Evolutionary conservation across 768 basidiomycete genomes (phyloP).

Genomic region (Pulveroboletus sp.): DNA sequence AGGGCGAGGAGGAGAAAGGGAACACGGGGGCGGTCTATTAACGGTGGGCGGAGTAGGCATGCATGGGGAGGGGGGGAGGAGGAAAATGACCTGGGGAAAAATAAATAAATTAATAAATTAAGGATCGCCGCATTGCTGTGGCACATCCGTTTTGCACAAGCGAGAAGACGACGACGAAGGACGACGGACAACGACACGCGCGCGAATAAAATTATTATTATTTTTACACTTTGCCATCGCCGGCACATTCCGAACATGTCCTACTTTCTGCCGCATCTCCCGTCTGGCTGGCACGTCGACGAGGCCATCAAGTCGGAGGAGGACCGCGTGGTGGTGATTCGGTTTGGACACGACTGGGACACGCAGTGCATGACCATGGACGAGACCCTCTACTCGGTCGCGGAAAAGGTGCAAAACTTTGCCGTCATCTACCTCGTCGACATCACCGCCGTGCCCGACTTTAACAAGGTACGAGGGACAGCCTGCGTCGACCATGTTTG

Average conservation of each 20-base stretch:
- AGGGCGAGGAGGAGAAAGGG: too few species aligned
- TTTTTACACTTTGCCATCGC: not conserved
- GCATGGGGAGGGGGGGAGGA: constrained; percentile 12
- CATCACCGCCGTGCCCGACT: constrained; percentile 96
- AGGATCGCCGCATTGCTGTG: too few species aligned
- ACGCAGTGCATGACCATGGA: constrained; percentile 98
- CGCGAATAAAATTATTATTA: not conserved
- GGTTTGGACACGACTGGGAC: constrained; percentile 95
- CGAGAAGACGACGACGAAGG: too few species aligned
- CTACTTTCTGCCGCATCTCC: constrained; percentile 85
- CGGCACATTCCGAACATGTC: constrained; percentile 63
- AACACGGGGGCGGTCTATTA: constrained; percentile 18
- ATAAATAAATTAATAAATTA: constrained; percentile 28
- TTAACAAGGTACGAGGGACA: constrained; percentile 99
- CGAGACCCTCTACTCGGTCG: constrained; percentile 88
- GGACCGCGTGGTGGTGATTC: constrained; percentile 89
- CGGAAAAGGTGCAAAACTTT: constrained; percentile 98
- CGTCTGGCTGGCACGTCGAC: constrained; percentile 97
- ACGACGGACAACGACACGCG: too few species aligned
- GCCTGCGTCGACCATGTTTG: too few species aligned
- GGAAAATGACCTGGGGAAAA: constrained; percentile 12
- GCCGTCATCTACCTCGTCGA: constrained; percentile 95
- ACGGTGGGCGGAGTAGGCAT: constrained; percentile 25
- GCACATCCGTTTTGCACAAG: too few species aligned
- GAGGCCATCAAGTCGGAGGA: constrained; percentile 99